These are phyloP conservation scores for Sphagnum tenellum DNA, from an alignment of 225 moss, liverwort and hornwort genomes.

Conservation along the genomic window DNA sequence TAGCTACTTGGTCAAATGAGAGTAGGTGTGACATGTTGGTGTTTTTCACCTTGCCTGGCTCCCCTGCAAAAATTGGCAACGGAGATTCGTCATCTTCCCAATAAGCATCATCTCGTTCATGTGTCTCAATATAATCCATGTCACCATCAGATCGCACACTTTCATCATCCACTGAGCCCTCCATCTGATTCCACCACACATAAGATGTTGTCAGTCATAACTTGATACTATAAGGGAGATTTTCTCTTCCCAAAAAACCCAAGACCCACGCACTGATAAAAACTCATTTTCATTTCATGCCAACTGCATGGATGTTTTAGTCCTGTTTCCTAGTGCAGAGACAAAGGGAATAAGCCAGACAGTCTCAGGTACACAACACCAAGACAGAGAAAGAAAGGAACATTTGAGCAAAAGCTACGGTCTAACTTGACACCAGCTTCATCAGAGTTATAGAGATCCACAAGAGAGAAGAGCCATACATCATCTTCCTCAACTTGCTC, in stretches of 20 bases:
- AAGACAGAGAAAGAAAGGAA: background rate
- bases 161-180: constrained; percentile 88
- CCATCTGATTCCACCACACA: constrained; percentile 24
- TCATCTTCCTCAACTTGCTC: constrained; percentile 62
- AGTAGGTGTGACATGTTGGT: constrained; percentile 32
- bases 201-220: background rate
- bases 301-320: background rate
- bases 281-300: background rate
- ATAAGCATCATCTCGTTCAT: constrained; percentile 63
- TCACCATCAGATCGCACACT: constrained; percentile 84
- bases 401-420: background rate
- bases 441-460: no score
- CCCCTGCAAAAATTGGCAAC: constrained; percentile 12
- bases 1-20: constrained; percentile 32
- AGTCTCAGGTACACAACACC: background rate
- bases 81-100: constrained; percentile 50
- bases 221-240: no score
- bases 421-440: background rate
- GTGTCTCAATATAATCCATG: constrained; percentile 24
- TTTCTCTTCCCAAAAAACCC: background rate
- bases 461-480: constrained; percentile 17
- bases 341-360: background rate
- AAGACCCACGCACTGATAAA: background rate
- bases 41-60: constrained; percentile 25
- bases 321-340: background rate